Base-by-base conservation (phyloP, 1,139 yeast species). In the Tardiomyces blankii region DNA sequence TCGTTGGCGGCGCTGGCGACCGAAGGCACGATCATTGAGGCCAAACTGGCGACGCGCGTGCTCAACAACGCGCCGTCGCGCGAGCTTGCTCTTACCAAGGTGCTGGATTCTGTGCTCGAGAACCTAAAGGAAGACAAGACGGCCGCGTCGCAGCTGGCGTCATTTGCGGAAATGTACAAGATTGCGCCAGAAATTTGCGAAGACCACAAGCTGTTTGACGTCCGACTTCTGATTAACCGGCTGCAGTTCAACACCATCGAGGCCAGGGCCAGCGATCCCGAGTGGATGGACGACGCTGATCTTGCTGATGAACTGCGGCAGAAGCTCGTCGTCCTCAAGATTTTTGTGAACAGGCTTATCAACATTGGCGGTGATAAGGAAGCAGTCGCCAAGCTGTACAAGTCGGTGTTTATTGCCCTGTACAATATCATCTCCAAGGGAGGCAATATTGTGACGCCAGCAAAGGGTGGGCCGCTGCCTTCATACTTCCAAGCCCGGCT, bases 361-460 rank as follows among this genome's bases (percentile, higher is more conserved):
- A 71, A 81, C 7, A 46, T 50, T 0, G 61, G 73, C 13, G 72
- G 69, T 7, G 68, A 63, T 2, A 62, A 63, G 4, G 63, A 56
- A 44, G 57, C 59, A 46, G 66, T 63, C 28, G 50, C 66, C 53
- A 51, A 61, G 16, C 68, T 65, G 49, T 78, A 83, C 0, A 76
- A 72, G 46, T 87, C 89, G 8, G 78, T 84, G 0, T 63, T 86
- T 49, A 84, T 86, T 39, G 40, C 48, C 21, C 69, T 87, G 40
- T 69, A 76, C 39, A 77, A 89, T 1, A 67, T 84, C 32, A 76
- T 88, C 42, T 77, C 80, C 2, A 82, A 82, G 59, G 83, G 84
- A 42, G 96, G 96, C n/a, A 96, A 88, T 57, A 73, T 88, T 25
- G 76, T 81, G 2, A 69, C 74, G 25, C 70, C 71, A 23, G 68